A percentile compares a stretch with the other conserved stretches of the same genome.
Conservation (phyloP, 495 filamentous ascomycete species). For the Penicillium parvum region DNA sequence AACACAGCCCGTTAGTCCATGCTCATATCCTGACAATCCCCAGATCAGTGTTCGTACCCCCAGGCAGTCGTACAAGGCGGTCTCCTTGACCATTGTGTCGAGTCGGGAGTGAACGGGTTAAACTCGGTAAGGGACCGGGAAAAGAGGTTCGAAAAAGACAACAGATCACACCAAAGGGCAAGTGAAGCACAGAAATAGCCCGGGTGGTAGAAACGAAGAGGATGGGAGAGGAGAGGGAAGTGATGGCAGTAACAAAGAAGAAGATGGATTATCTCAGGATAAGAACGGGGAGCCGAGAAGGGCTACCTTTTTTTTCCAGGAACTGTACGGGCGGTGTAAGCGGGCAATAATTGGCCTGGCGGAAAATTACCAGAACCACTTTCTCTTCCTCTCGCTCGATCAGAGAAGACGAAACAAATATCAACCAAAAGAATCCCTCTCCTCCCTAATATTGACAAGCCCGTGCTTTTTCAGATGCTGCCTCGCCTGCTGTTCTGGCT, state of each 20-base stretch:
- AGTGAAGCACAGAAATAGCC: too few relatives aligned
- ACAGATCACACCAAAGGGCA: conserved; percentile 7
- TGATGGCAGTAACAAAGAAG: conserved; percentile 7
- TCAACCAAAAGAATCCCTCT: too few relatives aligned
- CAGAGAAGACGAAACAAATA: too few relatives aligned
- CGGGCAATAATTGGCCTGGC: conserved; percentile 7
- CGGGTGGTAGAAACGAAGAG: conserved; percentile 10
- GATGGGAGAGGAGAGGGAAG: conserved; percentile 11
- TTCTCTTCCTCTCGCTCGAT: conserved; percentile 6
- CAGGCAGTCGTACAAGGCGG: conserved; percentile 78
- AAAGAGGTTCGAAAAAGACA: conserved; percentile 6
- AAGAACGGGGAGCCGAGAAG: conserved; percentile 17
- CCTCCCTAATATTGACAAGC: too few relatives aligned
- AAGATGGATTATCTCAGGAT: conserved; percentile 18
- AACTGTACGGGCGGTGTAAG: conserved; percentile 16
- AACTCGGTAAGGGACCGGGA: conserved; percentile 8
- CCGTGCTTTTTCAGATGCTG: background rate
- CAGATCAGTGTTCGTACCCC: conserved; percentile 55
- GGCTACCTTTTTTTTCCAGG: conserved; percentile 30
- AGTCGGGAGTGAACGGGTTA: conserved; percentile 4
- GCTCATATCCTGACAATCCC: background rate
- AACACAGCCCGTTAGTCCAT: conserved; percentile 14
- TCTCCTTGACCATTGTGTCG: conserved; percentile 78
- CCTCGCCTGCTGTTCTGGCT: conserved; percentile 19
- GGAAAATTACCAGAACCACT: conserved; percentile 18